Evolutionary conservation across 1,284 basidiomycete species (phyloP).

Genomic region (Marasmius tenuissimus): DNA sequence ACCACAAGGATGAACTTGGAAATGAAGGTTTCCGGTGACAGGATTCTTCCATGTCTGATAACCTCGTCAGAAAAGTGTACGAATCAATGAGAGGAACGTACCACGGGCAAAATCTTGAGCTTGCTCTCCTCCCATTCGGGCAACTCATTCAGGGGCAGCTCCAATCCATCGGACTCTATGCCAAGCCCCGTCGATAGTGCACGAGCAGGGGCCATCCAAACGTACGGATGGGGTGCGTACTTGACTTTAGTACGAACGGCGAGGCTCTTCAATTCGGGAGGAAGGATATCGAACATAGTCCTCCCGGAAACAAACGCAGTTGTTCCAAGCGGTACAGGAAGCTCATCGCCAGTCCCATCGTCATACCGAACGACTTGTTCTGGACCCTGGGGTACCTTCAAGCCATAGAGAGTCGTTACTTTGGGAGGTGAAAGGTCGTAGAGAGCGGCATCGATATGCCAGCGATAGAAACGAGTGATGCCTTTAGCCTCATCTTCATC

Average conservation of each 20-base stretch:
- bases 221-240: slow-evolving; percentile 74
- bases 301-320: slow-evolving; percentile 83
- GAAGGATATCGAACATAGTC: slow-evolving; percentile 85
- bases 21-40: slow-evolving; percentile 69
- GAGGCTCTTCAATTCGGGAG: slow-evolving; percentile 74
- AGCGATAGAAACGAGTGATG: slow-evolving; percentile 84
- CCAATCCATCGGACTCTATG: slow-evolving; percentile 74
- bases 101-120: slow-evolving; percentile 65
- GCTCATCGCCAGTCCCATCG: slow-evolving; percentile 84
- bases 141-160: slow-evolving; percentile 63
- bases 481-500: slow-evolving; percentile 77
- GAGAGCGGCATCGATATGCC: slow-evolving; percentile 94
- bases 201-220: slow-evolving; percentile 81
- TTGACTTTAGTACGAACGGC: slow-evolving; percentile 74
- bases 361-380: slow-evolving; percentile 80
- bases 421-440: slow-evolving; percentile 87
- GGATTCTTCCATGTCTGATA: slow-evolving; percentile 83
- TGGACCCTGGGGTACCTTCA: slow-evolving; percentile 71
- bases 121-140: slow-evolving; percentile 74
- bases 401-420: slow-evolving; percentile 86
- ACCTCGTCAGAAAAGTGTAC: background rate
- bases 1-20: slow-evolving; percentile 78
- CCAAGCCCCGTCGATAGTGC: slow-evolving; percentile 77
- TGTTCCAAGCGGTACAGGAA: slow-evolving; percentile 82
- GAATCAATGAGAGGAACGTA: slow-evolving; percentile 21